Conservation (phyloP, 805 yeast genomes). For the Helenozyma rhizophorensis region DNA sequence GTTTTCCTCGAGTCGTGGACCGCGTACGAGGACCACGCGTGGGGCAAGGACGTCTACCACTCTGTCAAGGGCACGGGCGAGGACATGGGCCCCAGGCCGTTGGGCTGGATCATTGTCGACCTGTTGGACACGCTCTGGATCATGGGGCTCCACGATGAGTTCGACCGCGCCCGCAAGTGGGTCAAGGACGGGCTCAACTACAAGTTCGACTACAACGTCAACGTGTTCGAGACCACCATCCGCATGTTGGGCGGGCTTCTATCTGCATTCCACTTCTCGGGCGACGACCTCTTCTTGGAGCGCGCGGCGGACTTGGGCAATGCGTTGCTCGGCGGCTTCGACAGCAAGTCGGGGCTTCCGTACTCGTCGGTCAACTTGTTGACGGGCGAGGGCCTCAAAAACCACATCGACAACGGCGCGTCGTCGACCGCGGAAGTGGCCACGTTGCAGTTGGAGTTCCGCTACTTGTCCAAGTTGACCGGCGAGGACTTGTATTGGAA, state of each 20-base stretch:
- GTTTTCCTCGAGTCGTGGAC: slow-evolving; percentile 76
- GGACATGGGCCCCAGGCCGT: slow-evolving; percentile 75
- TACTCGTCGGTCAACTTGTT: slow-evolving; percentile 71
- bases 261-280: slow-evolving; percentile 70
- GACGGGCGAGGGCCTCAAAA: slow-evolving; percentile 55
- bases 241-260: slow-evolving; percentile 92
- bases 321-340: slow-evolving; percentile 65
- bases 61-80: slow-evolving; percentile 61
- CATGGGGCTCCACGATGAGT: slow-evolving; percentile 66
- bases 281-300: slow-evolving; percentile 67
- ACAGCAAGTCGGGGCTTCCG: slow-evolving; percentile 66
- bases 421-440: slow-evolving; percentile 88
- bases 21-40: slow-evolving; percentile 68
- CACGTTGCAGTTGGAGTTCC: slow-evolving; percentile 82
- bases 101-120: slow-evolving; percentile 94
- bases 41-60: slow-evolving; percentile 78
- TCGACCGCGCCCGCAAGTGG: slow-evolving; percentile 67
- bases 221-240: slow-evolving; percentile 90
- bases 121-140: slow-evolving; percentile 76
- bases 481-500: slow-evolving; percentile 80
- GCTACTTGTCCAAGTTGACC: slow-evolving; percentile 73
- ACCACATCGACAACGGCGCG: slow-evolving; percentile 70
- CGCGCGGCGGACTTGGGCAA: slow-evolving; percentile 80
- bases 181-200: slow-evolving; percentile 65
- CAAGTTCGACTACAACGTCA: slow-evolving; percentile 69